Evolutionary conservation across 768 basidiomycete species (phyloP), one percentile per base, ranked within the genome.

Genomic region (Podaxis rugospora): DNA sequence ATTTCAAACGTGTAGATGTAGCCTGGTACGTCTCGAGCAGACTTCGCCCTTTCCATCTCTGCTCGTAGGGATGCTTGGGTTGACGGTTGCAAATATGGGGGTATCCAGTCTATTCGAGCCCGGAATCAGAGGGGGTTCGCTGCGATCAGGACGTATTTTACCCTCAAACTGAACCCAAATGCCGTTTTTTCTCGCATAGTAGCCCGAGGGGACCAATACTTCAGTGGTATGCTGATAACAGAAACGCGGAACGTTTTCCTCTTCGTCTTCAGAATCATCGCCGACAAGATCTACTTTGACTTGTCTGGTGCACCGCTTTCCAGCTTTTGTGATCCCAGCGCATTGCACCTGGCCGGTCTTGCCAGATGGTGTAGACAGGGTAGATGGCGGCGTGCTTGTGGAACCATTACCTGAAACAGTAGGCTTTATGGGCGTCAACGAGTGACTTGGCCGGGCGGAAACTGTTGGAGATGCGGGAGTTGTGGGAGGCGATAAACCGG

Each of bases 1-100:
- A 93, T 88, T 70, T 93, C 88, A 69, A 88, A 93, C 0, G 85
- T 83, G 65, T 94, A 94, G 53, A 94, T 93, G 66, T 89, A 92
- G 0, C 92, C 92, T 4, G 81, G 75, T 18, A 78, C 80, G 64
- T 93, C 91, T 7, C 82, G 79, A 2, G 66, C 60, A 3, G 89
- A 83, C 3, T 75, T 76, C 10, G 79, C 68, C 62, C 76, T 80
- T 65, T 80, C 78, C 78, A 80, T 79, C 65, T 80, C 79, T 18
- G 75, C 71, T 46, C 76, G 71, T 47, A 80, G 70, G 1, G 84
- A 80, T 32, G 81, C 75, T 66, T 86, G 84, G 28, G 90, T 89
- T 56, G 85, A 82, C 4, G 69, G 62, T 55, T 81, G 80, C 39
- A 93, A 71, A 68, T 91, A 90, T 25, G 71, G 64, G 6, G 89